phyloP scores from a whole-genome alignment of 345 rosid species.

The Nephelium lappaceum region DNA sequence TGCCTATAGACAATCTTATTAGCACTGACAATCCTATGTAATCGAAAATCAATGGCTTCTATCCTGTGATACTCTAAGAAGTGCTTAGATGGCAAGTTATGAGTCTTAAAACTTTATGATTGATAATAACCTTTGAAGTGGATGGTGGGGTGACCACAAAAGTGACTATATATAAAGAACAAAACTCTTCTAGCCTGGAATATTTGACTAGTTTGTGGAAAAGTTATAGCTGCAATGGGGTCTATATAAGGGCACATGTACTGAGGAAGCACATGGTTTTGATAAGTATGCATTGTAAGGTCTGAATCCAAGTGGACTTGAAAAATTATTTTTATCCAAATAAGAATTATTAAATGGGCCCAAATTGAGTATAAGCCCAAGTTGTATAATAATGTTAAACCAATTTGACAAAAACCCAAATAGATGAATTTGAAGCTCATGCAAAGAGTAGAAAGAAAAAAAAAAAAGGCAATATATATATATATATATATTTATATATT shows the following conservation, averaged over 20 bases:
- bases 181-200: conserved; percentile 1
- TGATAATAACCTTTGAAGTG: background rate
- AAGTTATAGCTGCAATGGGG: conserved; percentile 11
- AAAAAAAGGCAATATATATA: too few relatives aligned
- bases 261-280: conserved; percentile 13
- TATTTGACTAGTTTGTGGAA: background rate
- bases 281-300: too few relatives aligned
- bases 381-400: too few relatives aligned
- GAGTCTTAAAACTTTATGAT: background rate
- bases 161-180: background rate
- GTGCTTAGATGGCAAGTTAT: background rate
- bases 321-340: too few relatives aligned
- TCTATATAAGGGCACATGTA: background rate
- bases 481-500: too few relatives aligned
- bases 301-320: too few relatives aligned
- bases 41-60: background rate
- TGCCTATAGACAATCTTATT: background rate
- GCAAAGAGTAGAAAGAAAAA: too few relatives aligned
- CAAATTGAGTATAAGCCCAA: too few relatives aligned
- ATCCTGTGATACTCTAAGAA: background rate
- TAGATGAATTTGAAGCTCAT: too few relatives aligned
- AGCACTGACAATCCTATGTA: background rate
- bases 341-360: too few relatives aligned
- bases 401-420: too few relatives aligned
- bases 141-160: background rate